Evolutionary conservation across 108 stramenopile species (phyloP), one percentile per base, ranked within the genome.

Genomic region (Fragilariopsis cylindrus): DNA sequence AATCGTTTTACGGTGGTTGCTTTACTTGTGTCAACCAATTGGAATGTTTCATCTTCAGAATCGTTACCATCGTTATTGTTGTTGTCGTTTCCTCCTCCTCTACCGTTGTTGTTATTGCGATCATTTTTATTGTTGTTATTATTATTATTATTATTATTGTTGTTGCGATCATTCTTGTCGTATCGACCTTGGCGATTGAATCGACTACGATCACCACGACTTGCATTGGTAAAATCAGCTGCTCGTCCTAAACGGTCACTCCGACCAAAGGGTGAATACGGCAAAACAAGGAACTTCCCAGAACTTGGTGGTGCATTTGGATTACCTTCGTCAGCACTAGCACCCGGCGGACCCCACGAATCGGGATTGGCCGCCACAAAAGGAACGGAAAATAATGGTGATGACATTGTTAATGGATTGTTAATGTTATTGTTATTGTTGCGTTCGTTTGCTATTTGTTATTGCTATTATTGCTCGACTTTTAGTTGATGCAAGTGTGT

Each of bases 231-330:
- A 74, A 93, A 93, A 82, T 94, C 93, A 65, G 96, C 96, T 16
- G 81, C 89, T 15, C 91, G 83, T 3, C 96, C 96, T 19, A 93
- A 75, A 45, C 94, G 87, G 80, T 98, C 97, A 43, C 88, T 86
- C 46, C 96, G 91, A 19, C 95, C 95, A 74, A 98, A 98, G 7
- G 96, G 96, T 18, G 94, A 87, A 82, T 96, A 98, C 60, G 98
- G 98, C 39, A 98, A 81, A 42, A 83, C 70, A 56, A 78, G 74
- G 84, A 96, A 97, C 77, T 95, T 85, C 56, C 58, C 62, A 40
- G 47, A 19, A 52, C 80, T 58, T 19, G 65, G 16, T 11, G 80
- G 73, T 44, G 66, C 65, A 47, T 77, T 77, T 15, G 81, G 45
- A 56, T 80, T 81, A 70, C 72, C 66, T 67, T 69, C 78, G 62